Evolutionary conservation across 345 rosid genomes (phyloP), one percentile per base, ranked within the genome.

Genomic region (Psidium guajava): DNA sequence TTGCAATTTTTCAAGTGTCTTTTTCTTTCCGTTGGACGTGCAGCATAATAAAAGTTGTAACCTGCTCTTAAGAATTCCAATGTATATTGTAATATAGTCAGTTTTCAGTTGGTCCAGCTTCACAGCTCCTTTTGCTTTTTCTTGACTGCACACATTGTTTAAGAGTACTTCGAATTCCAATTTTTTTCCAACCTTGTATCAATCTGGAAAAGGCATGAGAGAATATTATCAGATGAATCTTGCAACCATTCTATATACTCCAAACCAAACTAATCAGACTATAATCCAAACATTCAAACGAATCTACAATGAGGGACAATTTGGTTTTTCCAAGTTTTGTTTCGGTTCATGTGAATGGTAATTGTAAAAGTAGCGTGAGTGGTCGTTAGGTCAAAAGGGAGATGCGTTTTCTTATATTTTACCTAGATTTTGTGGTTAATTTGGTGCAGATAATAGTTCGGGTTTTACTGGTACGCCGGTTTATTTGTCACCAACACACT

Each of bases 381-480:
- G 22, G 75, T 32, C 5, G 32, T 15, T 28, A 6, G 75, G 0
- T 28, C 42, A 64, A 64, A 61, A 32, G 42, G 0, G 44, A 64
- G 75, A 64, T 3, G 8, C 5, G 44, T 8, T 64, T 16, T 32
- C 5, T 15, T 0, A 32, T 1, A 15, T 3, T 64, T 16, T 64
- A 64, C 75, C 75, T 64, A 64, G 7, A 20, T 64, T 28, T 15
- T 7, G 75, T 15, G 44, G 75, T 15, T 28, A 22, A 59, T 59
- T 59, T 1, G 36, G 32, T 12, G 69, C 14, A 12, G 69, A n/a
- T 58, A 59, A n/a, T 59, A 59, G 73, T 2, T 59, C 1, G 4
- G 27, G n/a, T 59, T 59, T 13, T 14, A 27, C 9, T 3, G 16
- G 0, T 0, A 13, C 16, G 0, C 73, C 10, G 0, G 28, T 59